Evolutionary conservation across 768 basidiomycete species (phyloP), one percentile per base, ranked within the genome.

Genomic region (Trametes cinnabarina): DNA sequence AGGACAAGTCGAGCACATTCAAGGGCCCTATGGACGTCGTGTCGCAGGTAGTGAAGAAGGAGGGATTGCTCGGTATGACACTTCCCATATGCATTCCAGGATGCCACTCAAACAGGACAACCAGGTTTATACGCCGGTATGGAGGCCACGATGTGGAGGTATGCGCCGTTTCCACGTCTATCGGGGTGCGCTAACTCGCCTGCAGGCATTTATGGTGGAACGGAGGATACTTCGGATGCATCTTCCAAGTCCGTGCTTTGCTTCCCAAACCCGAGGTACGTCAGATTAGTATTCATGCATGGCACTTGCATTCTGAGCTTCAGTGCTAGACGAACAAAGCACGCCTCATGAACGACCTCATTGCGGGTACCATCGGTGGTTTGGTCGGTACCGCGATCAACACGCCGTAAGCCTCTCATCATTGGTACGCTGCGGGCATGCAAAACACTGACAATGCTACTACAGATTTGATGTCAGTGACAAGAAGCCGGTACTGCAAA

Each of bases 141-240:
- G 90, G 97, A 98, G 70, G 84, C 93, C 12, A 98, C 96, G 2
- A 96, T 98, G 76, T 98, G 96, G 96, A 83, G 95, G 92, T 91
- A 54, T 34, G 75, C 20, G 30, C n/a, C 51, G 42, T n/a, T 44
- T 28, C 30, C 46, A 34, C 35, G 7, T 35, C 26, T 15, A 3
- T 6, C 28, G 37, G 39, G 26, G 57, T 50, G 52, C 35, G 34
- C 30, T 34, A 49, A 26, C 50, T 49, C 17, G 47, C 37, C 43
- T 39, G 41, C 46, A 91, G 89, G 66, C 92, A 94, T 65, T 65
- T 92, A 28, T 88, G 85, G 81, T 95, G 90, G 92, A 92, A 98
- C 67, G 96, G 93, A 32, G 96, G 96, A 10, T 98, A 94, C 78
- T 99, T 99, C 61, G 91, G 90, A 22, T 83, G 85, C 55, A 98